Conservation (phyloP, 164 flowering plant genomes). For the Santalum album region DNA sequence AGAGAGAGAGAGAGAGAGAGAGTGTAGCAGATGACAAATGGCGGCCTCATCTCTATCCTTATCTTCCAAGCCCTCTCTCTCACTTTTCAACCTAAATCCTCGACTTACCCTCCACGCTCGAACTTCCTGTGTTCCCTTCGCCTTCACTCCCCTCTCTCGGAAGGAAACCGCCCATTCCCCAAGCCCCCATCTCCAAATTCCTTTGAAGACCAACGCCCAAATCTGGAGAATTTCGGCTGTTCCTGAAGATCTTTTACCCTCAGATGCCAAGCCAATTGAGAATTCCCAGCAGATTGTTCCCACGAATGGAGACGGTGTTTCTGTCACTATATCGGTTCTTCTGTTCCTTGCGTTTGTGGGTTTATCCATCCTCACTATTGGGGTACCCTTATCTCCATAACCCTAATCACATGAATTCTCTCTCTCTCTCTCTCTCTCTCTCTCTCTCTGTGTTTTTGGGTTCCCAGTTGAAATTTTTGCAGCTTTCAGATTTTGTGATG, state of each 20-base stretch:
- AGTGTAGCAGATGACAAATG: conserved; percentile 25
- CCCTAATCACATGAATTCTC: no score
- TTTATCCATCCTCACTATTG: conserved; percentile 62
- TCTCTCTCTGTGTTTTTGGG: no score
- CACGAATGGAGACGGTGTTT: conserved; percentile 26
- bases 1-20: conserved; percentile 5
- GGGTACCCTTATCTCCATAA: conserved; percentile 29
- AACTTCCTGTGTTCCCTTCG: conserved; percentile 8
- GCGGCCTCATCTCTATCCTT: conserved; percentile 23
- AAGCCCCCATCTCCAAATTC: conserved; percentile 1
- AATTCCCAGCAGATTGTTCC: conserved; percentile 32
- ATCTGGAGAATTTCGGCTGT: conserved; percentile 26
- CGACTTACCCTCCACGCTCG: conserved; percentile 1
- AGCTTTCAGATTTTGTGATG: background rate
- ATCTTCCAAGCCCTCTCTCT: conserved; percentile 9
- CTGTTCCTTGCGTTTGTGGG: conserved; percentile 59
- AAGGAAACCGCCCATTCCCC: conserved; percentile 4
- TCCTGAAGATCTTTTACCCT: conserved; percentile 19
- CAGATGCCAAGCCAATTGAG: conserved; percentile 23
- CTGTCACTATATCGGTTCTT: conserved; percentile 41
- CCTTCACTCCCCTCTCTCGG: conserved; percentile 4
- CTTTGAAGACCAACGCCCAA: conserved; percentile 8
- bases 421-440: no score
- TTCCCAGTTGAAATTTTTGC: no score
- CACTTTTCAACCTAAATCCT: conserved; percentile 13